A percentile compares a stretch with the other conserved stretches of the same genome.
Conservation (phyloP, 805 yeast genomes). For the Brettanomyces bruxellensis region DNA sequence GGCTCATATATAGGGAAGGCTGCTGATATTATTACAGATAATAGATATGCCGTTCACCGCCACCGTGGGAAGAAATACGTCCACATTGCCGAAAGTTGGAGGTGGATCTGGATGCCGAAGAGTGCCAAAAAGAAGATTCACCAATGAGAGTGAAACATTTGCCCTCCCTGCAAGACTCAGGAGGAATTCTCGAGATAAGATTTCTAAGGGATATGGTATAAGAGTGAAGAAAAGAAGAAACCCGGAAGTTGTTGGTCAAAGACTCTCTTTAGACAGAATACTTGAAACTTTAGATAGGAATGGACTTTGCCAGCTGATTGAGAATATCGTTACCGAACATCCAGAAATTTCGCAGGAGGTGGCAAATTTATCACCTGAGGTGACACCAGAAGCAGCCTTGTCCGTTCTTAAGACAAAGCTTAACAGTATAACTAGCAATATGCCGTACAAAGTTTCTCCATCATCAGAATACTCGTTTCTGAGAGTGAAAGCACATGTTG, state of each 20-base stretch:
- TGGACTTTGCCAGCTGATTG: constrained; percentile 43
- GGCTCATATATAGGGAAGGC: too few relatives aligned
- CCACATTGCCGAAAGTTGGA: too few relatives aligned
- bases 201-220: too few relatives aligned
- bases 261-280: constrained; percentile 52
- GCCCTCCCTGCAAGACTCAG: too few relatives aligned
- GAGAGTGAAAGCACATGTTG: constrained; percentile 58
- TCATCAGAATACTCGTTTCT: constrained; percentile 69
- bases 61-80: too few relatives aligned
- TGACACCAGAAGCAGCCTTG: constrained; percentile 45
- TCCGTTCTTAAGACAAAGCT: constrained; percentile 39
- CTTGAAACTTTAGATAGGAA: constrained; percentile 59
- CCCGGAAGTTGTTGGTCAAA: constrained; percentile 41
- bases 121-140: neutral
- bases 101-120: neutral
- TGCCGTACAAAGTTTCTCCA: constrained; percentile 73
- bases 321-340: constrained; percentile 43
- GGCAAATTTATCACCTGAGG: constrained; percentile 43
- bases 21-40: too few relatives aligned
- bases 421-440: constrained; percentile 32
- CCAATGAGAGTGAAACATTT: neutral
- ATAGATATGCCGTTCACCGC: too few relatives aligned
- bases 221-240: constrained; percentile 26
- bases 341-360: constrained; percentile 55
- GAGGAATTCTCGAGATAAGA: too few relatives aligned